phyloP scores from a whole-genome alignment of 1,284 basidiomycete genomes.

The Trichosporon faecale region DNA sequence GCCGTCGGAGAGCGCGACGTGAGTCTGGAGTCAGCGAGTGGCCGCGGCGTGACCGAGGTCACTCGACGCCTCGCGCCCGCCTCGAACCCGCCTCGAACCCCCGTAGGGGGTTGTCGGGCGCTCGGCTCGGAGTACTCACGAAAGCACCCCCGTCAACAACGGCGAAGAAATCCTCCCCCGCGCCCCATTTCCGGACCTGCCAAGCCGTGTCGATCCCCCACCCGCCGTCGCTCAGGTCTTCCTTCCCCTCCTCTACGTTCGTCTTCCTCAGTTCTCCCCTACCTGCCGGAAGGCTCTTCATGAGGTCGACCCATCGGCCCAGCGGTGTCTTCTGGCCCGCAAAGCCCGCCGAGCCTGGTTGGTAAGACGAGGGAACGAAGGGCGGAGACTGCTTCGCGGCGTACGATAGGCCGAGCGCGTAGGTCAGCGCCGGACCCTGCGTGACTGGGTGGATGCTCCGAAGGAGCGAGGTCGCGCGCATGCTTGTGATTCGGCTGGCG shows the following conservation, averaged over 20 bases:
- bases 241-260: conserved; percentile 10
- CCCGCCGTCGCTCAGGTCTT: conserved; percentile 27
- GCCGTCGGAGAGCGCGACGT: conserved; percentile 56
- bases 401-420: conserved; percentile 49
- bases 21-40: conserved; percentile 37
- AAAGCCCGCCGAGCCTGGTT: conserved; percentile 22
- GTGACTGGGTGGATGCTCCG: conserved; percentile 14
- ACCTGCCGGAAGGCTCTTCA: conserved; percentile 39
- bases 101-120: too few species aligned
- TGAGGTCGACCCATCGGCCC: conserved; percentile 40
- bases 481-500: background rate
- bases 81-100: too few species aligned
- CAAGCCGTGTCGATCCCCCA: conserved; percentile 33
- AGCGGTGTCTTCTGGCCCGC: conserved; percentile 26
- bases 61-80: too few species aligned
- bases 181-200: conserved; percentile 38
- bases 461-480: background rate
- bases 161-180: conserved; percentile 49
- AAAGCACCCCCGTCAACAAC: conserved; percentile 31
- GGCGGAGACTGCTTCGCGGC: conserved; percentile 51
- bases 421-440: conserved; percentile 29
- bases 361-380: conserved; percentile 31
- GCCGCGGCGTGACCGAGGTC: too few species aligned
- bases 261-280: conserved; percentile 37
- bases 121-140: conserved; percentile 28